Evolutionary conservation across 2,329 filamentous ascomycete genomes (phyloP).

Genomic region (Boeremia exigua): DNA sequence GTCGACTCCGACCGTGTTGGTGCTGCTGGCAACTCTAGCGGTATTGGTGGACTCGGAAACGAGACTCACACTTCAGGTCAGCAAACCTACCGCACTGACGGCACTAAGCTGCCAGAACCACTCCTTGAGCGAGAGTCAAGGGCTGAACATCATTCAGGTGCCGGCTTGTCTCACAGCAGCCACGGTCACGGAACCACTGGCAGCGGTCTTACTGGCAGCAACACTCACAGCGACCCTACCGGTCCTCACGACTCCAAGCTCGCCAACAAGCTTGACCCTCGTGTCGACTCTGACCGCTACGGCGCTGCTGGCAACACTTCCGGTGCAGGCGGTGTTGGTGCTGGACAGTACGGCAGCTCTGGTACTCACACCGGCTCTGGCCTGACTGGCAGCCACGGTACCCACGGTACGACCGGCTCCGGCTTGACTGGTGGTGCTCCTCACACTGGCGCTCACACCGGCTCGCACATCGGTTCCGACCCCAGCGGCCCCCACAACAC

Average conservation of each 20-base stretch:
- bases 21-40: slow-evolving; percentile 29
- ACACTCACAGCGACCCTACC: slow-evolving; percentile 24
- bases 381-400: slow-evolving; percentile 5
- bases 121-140: slow-evolving; percentile 14
- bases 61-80: slow-evolving; percentile 18
- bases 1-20: slow-evolving; percentile 38
- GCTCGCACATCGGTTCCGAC: slow-evolving; percentile 17
- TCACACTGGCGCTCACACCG: background rate
- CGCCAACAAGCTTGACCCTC: slow-evolving; percentile 27
- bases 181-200: slow-evolving; percentile 19
- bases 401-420: slow-evolving; percentile 16
- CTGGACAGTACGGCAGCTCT: slow-evolving; percentile 19
- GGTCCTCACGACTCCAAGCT: slow-evolving; percentile 22
- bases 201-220: slow-evolving; percentile 14
- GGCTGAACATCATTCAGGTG: slow-evolving; percentile 19
- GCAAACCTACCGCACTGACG: slow-evolving; percentile 15
- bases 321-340: slow-evolving; percentile 15
- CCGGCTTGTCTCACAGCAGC: slow-evolving; percentile 19
- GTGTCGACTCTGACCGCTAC: slow-evolving; percentile 38
- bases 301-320: slow-evolving; percentile 33
- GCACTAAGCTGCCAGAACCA: slow-evolving; percentile 15
- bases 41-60: slow-evolving; percentile 14
- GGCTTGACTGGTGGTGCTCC: slow-evolving; percentile 3
- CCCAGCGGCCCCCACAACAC: slow-evolving; percentile 29
- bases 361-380: slow-evolving; percentile 15